Percentiles rank a stretch among this genome's conserved stretches.
These are phyloP conservation scores for Citrus cavaleriei DNA, from an alignment of 345 rosid genomes.

Conservation along the genomic window DNA sequence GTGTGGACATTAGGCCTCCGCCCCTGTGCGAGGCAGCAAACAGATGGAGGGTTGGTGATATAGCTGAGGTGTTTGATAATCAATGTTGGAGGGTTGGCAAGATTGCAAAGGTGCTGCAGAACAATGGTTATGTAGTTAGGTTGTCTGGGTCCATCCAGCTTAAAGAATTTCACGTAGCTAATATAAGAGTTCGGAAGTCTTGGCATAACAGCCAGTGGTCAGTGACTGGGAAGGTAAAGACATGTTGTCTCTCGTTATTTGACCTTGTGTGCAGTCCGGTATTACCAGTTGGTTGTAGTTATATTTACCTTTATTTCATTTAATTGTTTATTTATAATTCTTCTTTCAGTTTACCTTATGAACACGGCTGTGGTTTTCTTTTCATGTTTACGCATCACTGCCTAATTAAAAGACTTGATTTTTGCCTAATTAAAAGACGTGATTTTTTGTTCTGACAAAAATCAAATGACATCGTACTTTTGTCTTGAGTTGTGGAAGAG, in stretches of 20 bases:
- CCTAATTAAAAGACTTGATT: not conserved
- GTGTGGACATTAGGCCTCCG: conserved; percentile 30
- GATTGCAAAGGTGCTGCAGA: conserved; percentile 24
- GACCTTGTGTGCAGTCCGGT: not conserved
- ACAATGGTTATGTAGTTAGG: conserved; percentile 24
- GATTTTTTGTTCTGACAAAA: not conserved
- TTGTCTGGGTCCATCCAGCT: conserved; percentile 37
- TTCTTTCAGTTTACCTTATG: not conserved
- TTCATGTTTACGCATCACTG: not conserved
- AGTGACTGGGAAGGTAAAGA: conserved; percentile 29
- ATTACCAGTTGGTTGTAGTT: not conserved
- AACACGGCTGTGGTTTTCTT: not conserved
- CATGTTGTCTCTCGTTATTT: not conserved
- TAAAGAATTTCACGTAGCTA: conserved; percentile 27
- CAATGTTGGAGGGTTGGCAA: conserved; percentile 37
- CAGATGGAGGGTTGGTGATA: conserved; percentile 37
- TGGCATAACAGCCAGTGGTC: conserved; percentile 34
- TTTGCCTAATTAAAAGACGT: not conserved
- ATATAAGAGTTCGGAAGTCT: conserved; percentile 26
- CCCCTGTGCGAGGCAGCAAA: conserved; percentile 22
- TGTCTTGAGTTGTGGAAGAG: not conserved
- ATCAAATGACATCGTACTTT: not conserved
- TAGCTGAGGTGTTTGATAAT: conserved; percentile 36
- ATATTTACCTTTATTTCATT: not conserved
- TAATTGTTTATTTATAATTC: not conserved